Evolutionary conservation across 78 protist genomes (phyloP).

Genomic region (Chrysochromulina tobinii): DNA sequence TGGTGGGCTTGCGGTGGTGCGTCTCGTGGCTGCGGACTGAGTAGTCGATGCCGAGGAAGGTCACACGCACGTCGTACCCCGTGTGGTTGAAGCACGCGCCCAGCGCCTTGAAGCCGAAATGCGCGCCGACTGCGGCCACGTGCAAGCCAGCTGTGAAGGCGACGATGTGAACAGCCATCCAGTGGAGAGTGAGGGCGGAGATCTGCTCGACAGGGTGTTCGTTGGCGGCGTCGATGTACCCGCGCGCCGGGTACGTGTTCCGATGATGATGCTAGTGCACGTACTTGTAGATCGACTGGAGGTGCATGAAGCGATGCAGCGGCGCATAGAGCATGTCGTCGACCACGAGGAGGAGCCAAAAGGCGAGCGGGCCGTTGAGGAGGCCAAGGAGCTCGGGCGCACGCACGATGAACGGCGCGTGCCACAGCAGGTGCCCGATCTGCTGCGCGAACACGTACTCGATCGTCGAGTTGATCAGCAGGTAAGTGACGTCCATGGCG

Average conservation of each 20-base stretch:
- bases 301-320: background rate
- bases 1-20: background rate
- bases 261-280: slow-evolving; percentile 32
- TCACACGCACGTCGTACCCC: background rate
- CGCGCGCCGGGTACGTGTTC: background rate
- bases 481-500: background rate
- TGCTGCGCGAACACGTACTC: background rate
- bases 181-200: background rate
- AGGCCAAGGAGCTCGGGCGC: background rate
- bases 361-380: background rate
- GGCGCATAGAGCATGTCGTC: slow-evolving; percentile 8
- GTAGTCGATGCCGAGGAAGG: background rate
- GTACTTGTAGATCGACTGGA: background rate
- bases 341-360: background rate
- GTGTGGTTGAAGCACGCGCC: slow-evolving; percentile 8
- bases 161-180: background rate
- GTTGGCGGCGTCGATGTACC: slow-evolving; percentile 12
- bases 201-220: slow-evolving; percentile 11
- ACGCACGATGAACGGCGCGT: background rate
- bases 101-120: background rate
- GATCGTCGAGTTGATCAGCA: background rate
- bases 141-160: background rate
- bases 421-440: background rate
- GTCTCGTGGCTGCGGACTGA: background rate
- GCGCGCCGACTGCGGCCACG: background rate